phyloP scores from a whole-genome alignment of 257 asterid genomes.

The Gentiana dahurica region DNA sequence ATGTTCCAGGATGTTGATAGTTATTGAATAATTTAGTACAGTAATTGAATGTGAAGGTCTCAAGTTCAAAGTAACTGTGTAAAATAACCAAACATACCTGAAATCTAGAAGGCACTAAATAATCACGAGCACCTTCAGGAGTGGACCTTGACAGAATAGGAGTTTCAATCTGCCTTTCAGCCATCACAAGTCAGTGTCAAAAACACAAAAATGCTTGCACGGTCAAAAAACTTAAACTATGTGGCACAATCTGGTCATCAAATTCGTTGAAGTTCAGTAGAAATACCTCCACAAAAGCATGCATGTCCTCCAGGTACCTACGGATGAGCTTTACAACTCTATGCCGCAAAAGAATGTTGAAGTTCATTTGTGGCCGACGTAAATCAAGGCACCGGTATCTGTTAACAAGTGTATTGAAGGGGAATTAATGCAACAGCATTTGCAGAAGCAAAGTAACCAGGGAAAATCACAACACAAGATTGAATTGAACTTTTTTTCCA shows the following conservation, averaged over 20 bases:
- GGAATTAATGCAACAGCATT: constrained; percentile 9
- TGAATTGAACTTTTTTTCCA: neutral
- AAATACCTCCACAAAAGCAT: constrained; percentile 92
- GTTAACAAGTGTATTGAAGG: constrained; percentile 11
- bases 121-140: constrained; percentile 99
- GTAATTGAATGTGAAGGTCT: neutral
- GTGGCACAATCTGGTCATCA: neutral
- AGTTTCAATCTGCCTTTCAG: constrained; percentile 98
- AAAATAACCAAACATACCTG: constrained; percentile 45
- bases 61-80: constrained; percentile 1
- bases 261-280: constrained; percentile 8
- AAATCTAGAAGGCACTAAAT: constrained; percentile 95
- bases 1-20: neutral
- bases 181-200: constrained; percentile 72
- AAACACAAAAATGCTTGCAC: constrained; percentile 19
- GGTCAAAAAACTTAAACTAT: constrained; percentile 7
- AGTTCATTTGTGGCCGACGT: constrained; percentile 69
- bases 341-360: constrained; percentile 81
- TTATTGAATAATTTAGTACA: neutral
- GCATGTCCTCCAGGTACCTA: constrained; percentile 79
- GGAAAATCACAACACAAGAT: neutral
- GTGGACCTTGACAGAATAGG: constrained; percentile 97
- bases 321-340: constrained; percentile 82
- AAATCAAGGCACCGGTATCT: constrained; percentile 95
- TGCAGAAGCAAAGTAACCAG: neutral